These are phyloP conservation scores for Botryotinia calthae DNA, from an alignment of 2,329 filamentous ascomycete genomes.

Conservation along the genomic window DNA sequence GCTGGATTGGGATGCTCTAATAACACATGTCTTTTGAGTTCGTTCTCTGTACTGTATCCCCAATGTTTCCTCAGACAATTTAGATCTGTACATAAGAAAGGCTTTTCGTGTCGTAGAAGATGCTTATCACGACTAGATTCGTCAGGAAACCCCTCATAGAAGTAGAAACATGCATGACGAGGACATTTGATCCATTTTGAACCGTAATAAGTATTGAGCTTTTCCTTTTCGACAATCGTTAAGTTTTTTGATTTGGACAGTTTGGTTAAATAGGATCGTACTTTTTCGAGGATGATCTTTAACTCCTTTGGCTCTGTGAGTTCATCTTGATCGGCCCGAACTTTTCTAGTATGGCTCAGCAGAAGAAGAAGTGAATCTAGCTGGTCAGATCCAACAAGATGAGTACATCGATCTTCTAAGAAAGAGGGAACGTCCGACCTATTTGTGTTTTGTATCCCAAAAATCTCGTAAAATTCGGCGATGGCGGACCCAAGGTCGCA, in stretches of 20 bases:
- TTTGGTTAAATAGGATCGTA: constrained; percentile 11
- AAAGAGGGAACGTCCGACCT: background rate
- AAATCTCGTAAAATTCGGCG: constrained; percentile 11
- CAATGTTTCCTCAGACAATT: constrained; percentile 37
- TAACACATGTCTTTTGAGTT: constrained; percentile 37
- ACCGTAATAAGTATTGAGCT: constrained; percentile 37
- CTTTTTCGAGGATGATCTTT: background rate
- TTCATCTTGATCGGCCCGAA: background rate
- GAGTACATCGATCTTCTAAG: background rate
- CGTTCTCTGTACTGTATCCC: constrained; percentile 39
- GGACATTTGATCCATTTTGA: constrained; percentile 42
- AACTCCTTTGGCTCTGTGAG: background rate
- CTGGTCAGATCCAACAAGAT: background rate
- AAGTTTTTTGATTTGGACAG: background rate
- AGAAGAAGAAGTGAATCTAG: background rate
- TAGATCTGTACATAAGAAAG: constrained; percentile 39
- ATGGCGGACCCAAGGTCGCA: constrained; percentile 26
- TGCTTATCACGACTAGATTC: constrained; percentile 38
- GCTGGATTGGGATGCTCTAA: constrained; percentile 19
- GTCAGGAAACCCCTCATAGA: constrained; percentile 43
- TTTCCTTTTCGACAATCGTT: background rate
- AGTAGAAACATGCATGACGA: constrained; percentile 42
- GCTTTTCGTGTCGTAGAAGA: constrained; percentile 40
- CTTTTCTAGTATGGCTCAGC: constrained; percentile 8
- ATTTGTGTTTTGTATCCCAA: background rate